phyloP scores from a whole-genome alignment of 768 basidiomycete species.

The Hirschioporus abietinus region DNA sequence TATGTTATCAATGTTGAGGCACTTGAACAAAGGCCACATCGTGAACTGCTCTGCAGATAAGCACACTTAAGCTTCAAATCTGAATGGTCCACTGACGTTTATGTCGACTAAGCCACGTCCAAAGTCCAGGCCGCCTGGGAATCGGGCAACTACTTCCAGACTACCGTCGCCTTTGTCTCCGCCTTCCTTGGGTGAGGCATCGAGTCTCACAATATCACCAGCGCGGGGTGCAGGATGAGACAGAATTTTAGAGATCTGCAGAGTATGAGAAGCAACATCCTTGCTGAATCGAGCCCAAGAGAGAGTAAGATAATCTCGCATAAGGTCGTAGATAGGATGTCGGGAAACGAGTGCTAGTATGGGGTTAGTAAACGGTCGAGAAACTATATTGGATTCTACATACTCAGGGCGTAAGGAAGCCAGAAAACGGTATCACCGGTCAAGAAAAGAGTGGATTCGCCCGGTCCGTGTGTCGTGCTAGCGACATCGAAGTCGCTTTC shows the following conservation, averaged over 20 bases:
- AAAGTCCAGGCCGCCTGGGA: slow-evolving; percentile 92
- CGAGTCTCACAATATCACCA: slow-evolving; percentile 80
- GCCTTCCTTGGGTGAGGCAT: slow-evolving; percentile 60
- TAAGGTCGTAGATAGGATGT: slow-evolving; percentile 90
- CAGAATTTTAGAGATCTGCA: slow-evolving; percentile 84
- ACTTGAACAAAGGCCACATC: slow-evolving; percentile 95
- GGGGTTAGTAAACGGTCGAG: slow-evolving; percentile 9
- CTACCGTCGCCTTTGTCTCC: slow-evolving; percentile 44
- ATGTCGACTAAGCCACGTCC: slow-evolving; percentile 87
- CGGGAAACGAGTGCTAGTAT: slow-evolving; percentile 77
- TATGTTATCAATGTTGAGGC: slow-evolving; percentile 89
- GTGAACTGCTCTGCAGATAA: slow-evolving; percentile 48
- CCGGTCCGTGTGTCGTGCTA: slow-evolving; percentile 70
- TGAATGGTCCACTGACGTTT: slow-evolving; percentile 35
- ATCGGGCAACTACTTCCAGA: slow-evolving; percentile 82
- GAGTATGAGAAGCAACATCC: slow-evolving; percentile 87
- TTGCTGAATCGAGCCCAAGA: slow-evolving; percentile 94
- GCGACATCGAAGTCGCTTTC: slow-evolving; percentile 85
- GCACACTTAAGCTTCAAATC: slow-evolving; percentile 1
- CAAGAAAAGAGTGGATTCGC: slow-evolving; percentile 84
- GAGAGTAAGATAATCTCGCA: slow-evolving; percentile 94
- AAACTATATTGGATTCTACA: slow-evolving; percentile 26
- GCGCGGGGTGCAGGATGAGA: slow-evolving; percentile 84
- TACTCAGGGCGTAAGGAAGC: slow-evolving; percentile 90
- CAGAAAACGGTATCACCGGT: slow-evolving; percentile 91